Evolutionary conservation across 768 basidiomycete species (phyloP), one percentile per base, ranked within the genome.

Genomic region (Hygrocybe coccinea): DNA sequence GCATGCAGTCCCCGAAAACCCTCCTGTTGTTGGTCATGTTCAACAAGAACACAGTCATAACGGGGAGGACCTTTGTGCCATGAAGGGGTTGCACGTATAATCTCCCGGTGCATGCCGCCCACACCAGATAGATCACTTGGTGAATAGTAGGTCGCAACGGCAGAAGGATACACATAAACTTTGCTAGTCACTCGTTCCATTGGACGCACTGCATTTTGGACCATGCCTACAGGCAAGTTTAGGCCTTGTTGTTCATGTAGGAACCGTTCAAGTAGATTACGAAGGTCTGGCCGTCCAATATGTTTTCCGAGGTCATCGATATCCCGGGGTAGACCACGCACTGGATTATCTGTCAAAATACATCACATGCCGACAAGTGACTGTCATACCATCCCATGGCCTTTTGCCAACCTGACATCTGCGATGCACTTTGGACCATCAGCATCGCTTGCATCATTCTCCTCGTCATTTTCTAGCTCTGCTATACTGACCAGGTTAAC

Each of bases 51-150:
- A 22, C 57, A 62, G 39, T 71, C 67, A 46, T 60, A 58, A 2
- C 60, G 50, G 5, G 60, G 29, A 35, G 53, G 55, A 12, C 57
- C 58, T 1, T 57, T 57, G 14, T 39, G 47, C 69, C 69, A 71
- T 1, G 56, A 52, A 8, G 65, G 62, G 1, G 43, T 61, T 1
- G 54, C 54, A 2, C 62, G 56, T 8, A 69, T 71, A 15, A 50
- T 50, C 46, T 71, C 70, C 8, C 57, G 56, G 21, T 60, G 59
- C 69, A 71, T 71, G 1, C 68, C 65, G 10, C 61, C 59, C 6
- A 60, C 47, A 3, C 69, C 66, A 10, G 54, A 60, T 19, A 60
- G 29, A 22, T 71, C 63, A 39, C 67, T 70, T 0, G 69, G 67
- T 1, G 67, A 65, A 48, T 61, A 66, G 59, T 65, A 68, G 0